Evolutionary conservation across 1,284 basidiomycete genomes (phyloP), one percentile per base, ranked within the genome.

Genomic region (Volvariella volvacea): DNA sequence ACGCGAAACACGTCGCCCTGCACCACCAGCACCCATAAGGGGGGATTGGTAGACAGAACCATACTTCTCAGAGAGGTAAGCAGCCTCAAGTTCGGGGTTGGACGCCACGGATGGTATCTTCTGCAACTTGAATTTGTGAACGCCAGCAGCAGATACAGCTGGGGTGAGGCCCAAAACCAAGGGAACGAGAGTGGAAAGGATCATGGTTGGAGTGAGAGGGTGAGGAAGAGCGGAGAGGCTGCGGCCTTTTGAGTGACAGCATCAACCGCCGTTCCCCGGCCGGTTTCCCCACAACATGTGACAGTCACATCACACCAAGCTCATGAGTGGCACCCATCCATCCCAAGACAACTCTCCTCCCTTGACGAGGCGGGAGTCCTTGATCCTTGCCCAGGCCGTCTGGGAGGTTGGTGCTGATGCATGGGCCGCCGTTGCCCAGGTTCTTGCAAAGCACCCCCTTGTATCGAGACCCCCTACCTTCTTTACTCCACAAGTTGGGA

Each of bases 41-140:
- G 88, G 83, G 45, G 78, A 56, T 64, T 92, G 88, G 44, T 70
- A 68, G 51, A 71, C 59, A 32, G 71, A 60, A 45, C 83, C 82
- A 74, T 96, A 94, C 74, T 96, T 96, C 74, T 90, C 78, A 25
- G 83, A 82, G 50, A 96, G 82, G 61, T 86, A 89, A 19, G 85
- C 83, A 42, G 78, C 79, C 71, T 93, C 89, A 47, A 87, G 71
- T 42, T 74, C 64, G 39, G 86, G 83, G 54, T 83, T 83, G 52
- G 66, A 71, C 16, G 71, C 57, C 7, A 75, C 68, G 28, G 76
- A 71, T 22, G 84, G 73, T 7, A 92, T 63, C 69, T 94, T 95
- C 66, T 89, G 78, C 41, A 95, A 80, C 65, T 90, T 92, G 63
- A 93, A 78, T 63, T 78, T 91, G 73, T 88, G 83, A 3, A 91